Evolutionary conservation across 2,329 filamentous ascomycete species (phyloP).

Genomic region (Calonectria multiphialidica): DNA sequence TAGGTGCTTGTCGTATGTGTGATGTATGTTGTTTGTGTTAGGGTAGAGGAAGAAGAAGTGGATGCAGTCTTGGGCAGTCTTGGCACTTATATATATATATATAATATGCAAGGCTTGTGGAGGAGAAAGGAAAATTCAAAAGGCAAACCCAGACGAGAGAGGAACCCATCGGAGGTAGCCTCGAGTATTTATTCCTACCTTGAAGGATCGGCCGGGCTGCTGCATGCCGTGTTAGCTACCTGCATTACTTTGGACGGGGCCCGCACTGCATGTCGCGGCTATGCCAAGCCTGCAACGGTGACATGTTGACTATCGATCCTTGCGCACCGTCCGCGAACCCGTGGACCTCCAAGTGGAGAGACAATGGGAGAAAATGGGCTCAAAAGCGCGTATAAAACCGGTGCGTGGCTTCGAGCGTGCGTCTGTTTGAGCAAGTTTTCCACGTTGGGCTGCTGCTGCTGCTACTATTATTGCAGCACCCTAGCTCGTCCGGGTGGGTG

Average conservation of each 20-base stretch:
- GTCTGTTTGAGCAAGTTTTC: slow-evolving; percentile 41
- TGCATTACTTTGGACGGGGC: not conserved
- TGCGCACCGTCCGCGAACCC: slow-evolving; percentile 7
- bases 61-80: not conserved
- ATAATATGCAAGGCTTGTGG: not conserved
- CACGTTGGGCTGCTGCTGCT: not conserved
- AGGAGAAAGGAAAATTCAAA: not conserved
- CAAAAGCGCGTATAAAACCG: not conserved
- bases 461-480: not conserved
- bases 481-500: not conserved
- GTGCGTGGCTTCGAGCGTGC: slow-evolving; percentile 16
- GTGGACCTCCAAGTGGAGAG: slow-evolving; percentile 20
- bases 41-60: not conserved
- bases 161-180: not conserved
- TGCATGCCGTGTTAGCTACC: not conserved
- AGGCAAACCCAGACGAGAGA: not conserved
- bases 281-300: slow-evolving; percentile 1
- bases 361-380: slow-evolving; percentile 11
- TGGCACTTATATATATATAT: not conserved
- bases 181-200: not conserved
- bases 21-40: not conserved
- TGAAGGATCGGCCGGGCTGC: not conserved
- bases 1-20: not conserved
- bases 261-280: not conserved
- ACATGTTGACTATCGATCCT: slow-evolving; percentile 4